Conservation (phyloP, 768 basidiomycete species). For the Artomyces pyxidatus region DNA sequence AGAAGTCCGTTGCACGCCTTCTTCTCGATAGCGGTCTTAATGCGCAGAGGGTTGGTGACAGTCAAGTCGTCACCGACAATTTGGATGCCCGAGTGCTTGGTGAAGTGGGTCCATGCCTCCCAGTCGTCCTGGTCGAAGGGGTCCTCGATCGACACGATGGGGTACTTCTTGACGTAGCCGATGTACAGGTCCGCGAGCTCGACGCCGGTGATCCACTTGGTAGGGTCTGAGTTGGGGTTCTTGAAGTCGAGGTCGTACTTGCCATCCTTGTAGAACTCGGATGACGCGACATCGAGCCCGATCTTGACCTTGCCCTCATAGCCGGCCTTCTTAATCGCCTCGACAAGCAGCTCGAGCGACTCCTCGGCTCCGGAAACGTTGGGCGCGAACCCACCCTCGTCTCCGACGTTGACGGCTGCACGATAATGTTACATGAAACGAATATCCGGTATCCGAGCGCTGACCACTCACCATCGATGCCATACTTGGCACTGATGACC, state of each 20-base stretch:
- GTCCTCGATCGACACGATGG: conserved; percentile 93
- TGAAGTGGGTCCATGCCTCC: conserved; percentile 96
- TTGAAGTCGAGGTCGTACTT: conserved; percentile 99
- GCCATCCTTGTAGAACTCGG: conserved; percentile 99
- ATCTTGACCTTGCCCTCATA: conserved; percentile 99
- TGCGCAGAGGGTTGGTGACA: conserved; percentile 93
- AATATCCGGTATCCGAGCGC: neutral
- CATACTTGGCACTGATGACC: conserved; percentile 98
- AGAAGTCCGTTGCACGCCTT: conserved; percentile 99
- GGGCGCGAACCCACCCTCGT: conserved; percentile 99
- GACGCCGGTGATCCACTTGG: conserved; percentile 89
- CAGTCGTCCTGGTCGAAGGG: conserved; percentile 99
- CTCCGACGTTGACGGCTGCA: conserved; percentile 95
- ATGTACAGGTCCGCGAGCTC: conserved; percentile 93
- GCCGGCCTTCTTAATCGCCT: conserved; percentile 97
- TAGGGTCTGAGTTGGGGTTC: conserved; percentile 97
- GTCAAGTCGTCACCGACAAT: conserved; percentile 96
- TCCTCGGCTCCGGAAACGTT: conserved; percentile 97
- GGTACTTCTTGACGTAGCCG: conserved; percentile 83
- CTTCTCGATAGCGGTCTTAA: conserved; percentile 99
- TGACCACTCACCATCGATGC: conserved; percentile 77
- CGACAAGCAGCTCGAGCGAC: conserved; percentile 88
- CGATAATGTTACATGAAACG: conserved; percentile 4
- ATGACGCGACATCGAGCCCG: conserved; percentile 95
- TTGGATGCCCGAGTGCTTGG: conserved; percentile 68